Evolutionary conservation across 2,329 filamentous ascomycete species (phyloP).

Genomic region (Pestalotiopsis sp.): DNA sequence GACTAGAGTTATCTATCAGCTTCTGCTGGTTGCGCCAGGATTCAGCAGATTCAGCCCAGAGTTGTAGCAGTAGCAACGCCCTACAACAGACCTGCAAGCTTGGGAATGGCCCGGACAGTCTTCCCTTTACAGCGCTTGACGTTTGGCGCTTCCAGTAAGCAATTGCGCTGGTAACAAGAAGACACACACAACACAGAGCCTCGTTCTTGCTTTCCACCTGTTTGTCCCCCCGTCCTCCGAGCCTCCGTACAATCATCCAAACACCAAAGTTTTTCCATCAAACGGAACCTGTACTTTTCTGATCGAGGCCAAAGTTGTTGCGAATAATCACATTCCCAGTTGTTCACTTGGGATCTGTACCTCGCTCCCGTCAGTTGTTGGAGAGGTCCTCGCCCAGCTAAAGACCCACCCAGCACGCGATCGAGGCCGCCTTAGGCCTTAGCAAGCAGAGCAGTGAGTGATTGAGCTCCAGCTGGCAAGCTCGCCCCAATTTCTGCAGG

Average conservation of each 20-base stretch:
- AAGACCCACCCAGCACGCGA: conserved; percentile 3
- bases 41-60: not conserved
- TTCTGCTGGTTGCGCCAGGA: conserved; percentile 1
- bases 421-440: conserved; percentile 3
- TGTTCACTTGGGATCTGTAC: no score
- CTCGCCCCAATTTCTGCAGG: conserved; percentile 20
- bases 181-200: not conserved
- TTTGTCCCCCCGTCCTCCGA: not conserved
- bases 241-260: not conserved
- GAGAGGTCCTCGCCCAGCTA: not conserved
- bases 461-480: conserved; percentile 1
- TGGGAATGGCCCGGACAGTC: not conserved
- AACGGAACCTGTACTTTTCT: not conserved
- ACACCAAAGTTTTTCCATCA: not conserved
- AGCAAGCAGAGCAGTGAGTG: not conserved
- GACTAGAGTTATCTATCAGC: conserved; percentile 4
- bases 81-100: no score
- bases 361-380: not conserved
- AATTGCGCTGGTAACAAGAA: not conserved
- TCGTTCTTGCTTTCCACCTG: not conserved
- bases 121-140: not conserved
- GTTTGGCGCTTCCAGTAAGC: not conserved
- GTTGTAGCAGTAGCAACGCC: not conserved
- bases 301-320: not conserved
- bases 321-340: not conserved